These are phyloP conservation scores for Paramecium caudatum DNA, from an alignment of 73 alveolate genomes.

Conservation along the genomic window DNA sequence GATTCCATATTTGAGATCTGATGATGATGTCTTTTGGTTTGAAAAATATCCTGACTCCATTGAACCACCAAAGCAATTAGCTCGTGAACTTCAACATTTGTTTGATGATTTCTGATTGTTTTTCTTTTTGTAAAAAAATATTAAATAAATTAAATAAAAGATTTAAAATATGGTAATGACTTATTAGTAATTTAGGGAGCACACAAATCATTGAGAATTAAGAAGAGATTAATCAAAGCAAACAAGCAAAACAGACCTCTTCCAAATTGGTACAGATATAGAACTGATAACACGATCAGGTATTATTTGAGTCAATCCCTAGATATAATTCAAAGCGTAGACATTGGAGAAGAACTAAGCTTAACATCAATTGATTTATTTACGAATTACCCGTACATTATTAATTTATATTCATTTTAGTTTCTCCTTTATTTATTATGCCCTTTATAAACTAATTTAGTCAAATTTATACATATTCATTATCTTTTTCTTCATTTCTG, in stretches of 20 bases:
- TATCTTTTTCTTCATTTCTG: background rate
- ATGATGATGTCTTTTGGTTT: conserved; percentile 87
- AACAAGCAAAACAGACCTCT: conserved; percentile 96
- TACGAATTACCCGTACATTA: conserved; percentile 42
- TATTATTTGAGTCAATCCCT: conserved; percentile 61
- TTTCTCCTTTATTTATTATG: background rate
- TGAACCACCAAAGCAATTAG: conserved; percentile 75
- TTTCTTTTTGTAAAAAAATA: background rate
- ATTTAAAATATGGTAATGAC: conserved; percentile 55
- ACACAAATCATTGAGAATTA: conserved; percentile 84
- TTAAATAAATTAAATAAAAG: conserved; percentile 54
- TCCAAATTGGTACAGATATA: conserved; percentile 98
- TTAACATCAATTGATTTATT: conserved; percentile 80
- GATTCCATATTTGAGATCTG: conserved; percentile 86
- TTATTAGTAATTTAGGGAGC: conserved; percentile 79
- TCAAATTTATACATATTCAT: background rate
- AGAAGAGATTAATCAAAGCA: conserved; percentile 92
- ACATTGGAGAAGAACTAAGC: conserved; percentile 98
- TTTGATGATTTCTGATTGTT: conserved; percentile 74
- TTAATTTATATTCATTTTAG: no score
- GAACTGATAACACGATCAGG: conserved; percentile 94
- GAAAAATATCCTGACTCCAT: conserved; percentile 88
- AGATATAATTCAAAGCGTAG: conserved; percentile 96
- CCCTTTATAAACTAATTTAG: no score
- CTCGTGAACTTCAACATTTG: conserved; percentile 69